Evolutionary conservation across 2,329 filamentous ascomycete genomes (phyloP).

Genomic region (Drechslerella stenobrocha): DNA sequence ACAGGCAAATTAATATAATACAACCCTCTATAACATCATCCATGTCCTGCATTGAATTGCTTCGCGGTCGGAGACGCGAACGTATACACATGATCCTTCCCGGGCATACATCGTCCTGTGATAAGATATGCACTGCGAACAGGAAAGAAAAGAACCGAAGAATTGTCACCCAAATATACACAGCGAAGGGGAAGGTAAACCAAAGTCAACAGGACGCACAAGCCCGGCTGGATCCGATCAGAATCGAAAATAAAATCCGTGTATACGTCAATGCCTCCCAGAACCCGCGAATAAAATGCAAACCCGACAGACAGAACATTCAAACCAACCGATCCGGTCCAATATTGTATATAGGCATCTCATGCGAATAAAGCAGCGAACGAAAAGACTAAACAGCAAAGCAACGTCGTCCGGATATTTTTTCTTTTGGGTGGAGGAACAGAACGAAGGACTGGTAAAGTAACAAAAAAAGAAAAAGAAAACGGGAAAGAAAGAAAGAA

Average conservation of each 20-base stretch:
- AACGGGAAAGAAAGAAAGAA: not conserved
- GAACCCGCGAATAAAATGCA: too few relatives aligned
- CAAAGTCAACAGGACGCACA: not conserved
- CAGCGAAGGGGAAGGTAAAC: not conserved
- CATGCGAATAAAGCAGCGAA: conserved; percentile 1
- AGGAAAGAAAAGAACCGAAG: not conserved
- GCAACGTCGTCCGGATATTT: conserved; percentile 2
- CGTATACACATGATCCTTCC: too few relatives aligned
- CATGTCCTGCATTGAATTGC: not conserved
- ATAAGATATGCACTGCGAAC: too few relatives aligned
- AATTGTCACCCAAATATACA: too few relatives aligned
- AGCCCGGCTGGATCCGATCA: not conserved
- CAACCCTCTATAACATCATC: not conserved
- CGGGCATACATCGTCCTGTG: too few relatives aligned
- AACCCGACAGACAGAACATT: not conserved
- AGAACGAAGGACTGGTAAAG: conserved; percentile 7
- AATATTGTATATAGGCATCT: not conserved
- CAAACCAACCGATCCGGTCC: not conserved
- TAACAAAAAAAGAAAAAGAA: not conserved
- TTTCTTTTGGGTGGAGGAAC: not conserved
- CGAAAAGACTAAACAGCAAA: not conserved
- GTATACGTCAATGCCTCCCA: not conserved
- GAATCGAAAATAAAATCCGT: conserved; percentile 3
- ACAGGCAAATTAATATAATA: too few relatives aligned
- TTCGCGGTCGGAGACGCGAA: too few relatives aligned